A percentile compares a stretch with the other conserved stretches of the same genome.
phyloP scores from a whole-genome alignment of 75 land plant genomes.

The Cryptomeria japonica region DNA sequence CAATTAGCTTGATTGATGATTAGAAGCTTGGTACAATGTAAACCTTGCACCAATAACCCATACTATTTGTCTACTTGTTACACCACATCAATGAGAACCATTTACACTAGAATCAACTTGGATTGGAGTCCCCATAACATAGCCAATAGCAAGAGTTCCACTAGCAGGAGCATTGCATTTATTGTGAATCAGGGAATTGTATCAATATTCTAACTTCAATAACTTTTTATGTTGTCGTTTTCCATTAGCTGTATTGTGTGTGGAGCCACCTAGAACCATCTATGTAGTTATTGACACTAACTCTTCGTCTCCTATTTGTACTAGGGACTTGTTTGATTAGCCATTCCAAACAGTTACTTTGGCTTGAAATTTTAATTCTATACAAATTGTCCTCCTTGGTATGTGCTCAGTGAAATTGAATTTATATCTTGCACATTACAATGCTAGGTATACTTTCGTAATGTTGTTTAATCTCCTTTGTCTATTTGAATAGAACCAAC shows the following conservation, averaged over 20 bases:
- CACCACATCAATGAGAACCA: constrained; percentile 26
- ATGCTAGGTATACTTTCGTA: not conserved
- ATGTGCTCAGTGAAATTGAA: constrained; percentile 7
- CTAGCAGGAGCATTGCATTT: constrained; percentile 11
- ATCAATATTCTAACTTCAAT: too few species aligned
- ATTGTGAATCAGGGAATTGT: not conserved
- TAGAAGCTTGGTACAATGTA: constrained; percentile 49
- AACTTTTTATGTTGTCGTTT: not conserved
- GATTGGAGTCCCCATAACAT: constrained; percentile 1
- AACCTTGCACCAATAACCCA: constrained; percentile 45
- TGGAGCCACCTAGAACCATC: constrained; percentile 52
- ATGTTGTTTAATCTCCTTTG: not conserved
- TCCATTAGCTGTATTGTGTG: constrained; percentile 49
- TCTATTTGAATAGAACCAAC: constrained; percentile 5
- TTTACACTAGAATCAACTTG: not conserved
- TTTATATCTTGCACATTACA: not conserved
- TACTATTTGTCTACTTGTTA: constrained; percentile 38
- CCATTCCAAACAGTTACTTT: constrained; percentile 58
- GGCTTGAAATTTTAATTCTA: constrained; percentile 69
- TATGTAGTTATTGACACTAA: not conserved
- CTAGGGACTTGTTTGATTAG: not conserved
- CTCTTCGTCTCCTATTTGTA: constrained; percentile 3
- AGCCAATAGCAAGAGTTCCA: constrained; percentile 18
- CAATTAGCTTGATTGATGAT: not conserved
- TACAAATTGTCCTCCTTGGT: constrained; percentile 31